Evolutionary conservation across 371 early-diverging fungal species (phyloP), one percentile per base, ranked within the genome.

Genomic region (Rhizopus arrhizus): DNA sequence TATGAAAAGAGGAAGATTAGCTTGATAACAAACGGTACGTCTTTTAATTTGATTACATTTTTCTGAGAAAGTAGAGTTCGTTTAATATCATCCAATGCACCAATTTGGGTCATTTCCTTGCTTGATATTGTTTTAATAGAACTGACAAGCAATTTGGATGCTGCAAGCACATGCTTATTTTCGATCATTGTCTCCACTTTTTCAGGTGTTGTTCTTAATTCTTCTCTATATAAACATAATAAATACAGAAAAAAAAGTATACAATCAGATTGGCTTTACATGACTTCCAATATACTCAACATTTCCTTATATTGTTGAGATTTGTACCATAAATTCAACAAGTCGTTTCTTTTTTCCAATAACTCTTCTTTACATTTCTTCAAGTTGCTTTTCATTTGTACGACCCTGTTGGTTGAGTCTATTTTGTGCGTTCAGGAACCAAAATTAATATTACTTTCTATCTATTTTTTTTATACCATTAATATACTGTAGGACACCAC

Each of bases 251-350:
- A 40, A 53, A 33, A 56, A 32, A 4, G 50, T 34, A 29, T 15
- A 12, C 22, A 41, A n/a, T 12, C 11, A 3, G 36, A 15, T 5
- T 22, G 7, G 2, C 41, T 81, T 69, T 77, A 89, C 90, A 93
- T 88, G 43, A 77, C 75, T 52, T 91, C 91, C 43, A 93, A 69
- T 51, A 93, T 84, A 46, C 79, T 77, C 13, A 82, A 78, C 88
- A 93, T 93, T 60, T 93, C 93, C 72, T 93, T 93, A 67, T 86
- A 87, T 59, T 93, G 89, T 48, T 91, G 83, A 53, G 87, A 88
- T 68, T 91, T 90, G 58, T 84, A 74, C 87, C 91, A 93, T 51
- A 91, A 70, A 54, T 89, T 91, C 49, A 91, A 66, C 31, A 93
- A 70, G 64, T 93, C 92, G 10, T 84, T 88, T 56, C 89, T 75